These are phyloP conservation scores for Pythium coloratum DNA, from an alignment of 352 stramenopile genomes.

Conservation along the genomic window DNA sequence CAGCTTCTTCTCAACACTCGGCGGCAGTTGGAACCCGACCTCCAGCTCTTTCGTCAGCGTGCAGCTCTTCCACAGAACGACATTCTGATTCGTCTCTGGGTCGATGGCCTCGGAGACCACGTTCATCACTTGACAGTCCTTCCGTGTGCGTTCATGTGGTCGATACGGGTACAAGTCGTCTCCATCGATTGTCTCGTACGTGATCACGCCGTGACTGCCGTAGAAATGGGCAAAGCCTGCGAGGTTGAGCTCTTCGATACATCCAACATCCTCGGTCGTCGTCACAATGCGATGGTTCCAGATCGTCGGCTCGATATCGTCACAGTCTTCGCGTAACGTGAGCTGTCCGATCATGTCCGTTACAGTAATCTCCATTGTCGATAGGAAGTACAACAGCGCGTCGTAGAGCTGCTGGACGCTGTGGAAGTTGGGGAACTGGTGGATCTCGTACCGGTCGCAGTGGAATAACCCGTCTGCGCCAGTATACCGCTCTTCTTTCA, in stretches of 20 bases:
- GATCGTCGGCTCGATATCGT: slow-evolving; percentile 29
- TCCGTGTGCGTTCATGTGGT: slow-evolving; percentile 23
- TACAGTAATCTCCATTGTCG: slow-evolving; percentile 55
- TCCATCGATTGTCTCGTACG: slow-evolving; percentile 34
- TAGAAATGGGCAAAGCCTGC: slow-evolving; percentile 30
- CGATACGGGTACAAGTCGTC: slow-evolving; percentile 46
- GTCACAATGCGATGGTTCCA: slow-evolving; percentile 44
- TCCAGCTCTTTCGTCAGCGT: neutral
- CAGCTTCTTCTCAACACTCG: neutral
- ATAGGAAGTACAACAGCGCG: slow-evolving; percentile 34
- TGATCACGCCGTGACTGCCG: slow-evolving; percentile 30
- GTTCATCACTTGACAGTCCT: slow-evolving; percentile 25
- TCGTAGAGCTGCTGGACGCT: slow-evolving; percentile 47
- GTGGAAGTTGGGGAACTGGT: slow-evolving; percentile 36
- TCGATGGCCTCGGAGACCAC: neutral
- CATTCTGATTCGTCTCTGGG: neutral
- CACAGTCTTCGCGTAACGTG: slow-evolving; percentile 47
- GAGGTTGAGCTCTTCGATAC: slow-evolving; percentile 20
- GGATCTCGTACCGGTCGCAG: slow-evolving; percentile 14
- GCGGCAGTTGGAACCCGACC: neutral
- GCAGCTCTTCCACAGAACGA: slow-evolving; percentile 8
- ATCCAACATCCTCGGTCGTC: slow-evolving; percentile 14
- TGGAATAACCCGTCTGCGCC: slow-evolving; percentile 2
- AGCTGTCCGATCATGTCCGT: slow-evolving; percentile 42
- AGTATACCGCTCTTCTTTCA: slow-evolving; percentile 8